phyloP scores from a whole-genome alignment of 1,284 basidiomycete species.

The Afroboletus lepidellus region DNA sequence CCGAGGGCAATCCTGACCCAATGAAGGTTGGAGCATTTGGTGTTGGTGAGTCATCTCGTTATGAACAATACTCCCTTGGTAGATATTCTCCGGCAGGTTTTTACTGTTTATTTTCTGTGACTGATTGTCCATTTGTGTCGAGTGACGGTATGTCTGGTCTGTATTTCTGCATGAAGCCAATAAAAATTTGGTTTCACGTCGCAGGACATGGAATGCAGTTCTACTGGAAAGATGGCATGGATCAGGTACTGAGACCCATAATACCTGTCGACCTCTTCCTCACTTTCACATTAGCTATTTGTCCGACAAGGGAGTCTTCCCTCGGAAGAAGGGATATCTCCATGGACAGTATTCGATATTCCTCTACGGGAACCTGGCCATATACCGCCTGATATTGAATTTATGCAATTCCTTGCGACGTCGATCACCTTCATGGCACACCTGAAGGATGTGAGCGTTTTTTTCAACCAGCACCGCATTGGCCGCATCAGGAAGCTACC shows the following conservation, averaged over 20 bases:
- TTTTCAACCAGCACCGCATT: slow-evolving; percentile 77
- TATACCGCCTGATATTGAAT: slow-evolving; percentile 83
- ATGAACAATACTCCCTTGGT: no score
- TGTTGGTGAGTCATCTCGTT: slow-evolving; percentile 54
- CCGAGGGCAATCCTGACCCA: slow-evolving; percentile 48
- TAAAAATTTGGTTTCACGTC: not conserved
- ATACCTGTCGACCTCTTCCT: no score
- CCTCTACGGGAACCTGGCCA: slow-evolving; percentile 79
- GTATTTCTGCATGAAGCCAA: not conserved
- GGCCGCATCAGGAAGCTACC: slow-evolving; percentile 72
- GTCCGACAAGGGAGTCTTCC: slow-evolving; percentile 75
- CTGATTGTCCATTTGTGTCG: slow-evolving; percentile 90
- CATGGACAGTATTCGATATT: slow-evolving; percentile 95
- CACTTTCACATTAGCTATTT: slow-evolving; percentile 49
- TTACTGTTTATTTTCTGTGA: slow-evolving; percentile 53
- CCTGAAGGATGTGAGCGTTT: slow-evolving; percentile 75
- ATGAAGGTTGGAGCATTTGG: slow-evolving; percentile 85
- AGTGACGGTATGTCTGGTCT: slow-evolving; percentile 62
- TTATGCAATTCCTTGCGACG: slow-evolving; percentile 89
- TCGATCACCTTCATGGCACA: slow-evolving; percentile 94
- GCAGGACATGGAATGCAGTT: slow-evolving; percentile 91
- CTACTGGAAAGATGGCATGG: slow-evolving; percentile 92
- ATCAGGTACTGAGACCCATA: slow-evolving; percentile 50
- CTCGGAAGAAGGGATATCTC: slow-evolving; percentile 35
- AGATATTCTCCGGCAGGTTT: not conserved